These are phyloP conservation scores for Violaceomyces palustris DNA, from an alignment of 1,284 basidiomycete species.

Conservation along the genomic window DNA sequence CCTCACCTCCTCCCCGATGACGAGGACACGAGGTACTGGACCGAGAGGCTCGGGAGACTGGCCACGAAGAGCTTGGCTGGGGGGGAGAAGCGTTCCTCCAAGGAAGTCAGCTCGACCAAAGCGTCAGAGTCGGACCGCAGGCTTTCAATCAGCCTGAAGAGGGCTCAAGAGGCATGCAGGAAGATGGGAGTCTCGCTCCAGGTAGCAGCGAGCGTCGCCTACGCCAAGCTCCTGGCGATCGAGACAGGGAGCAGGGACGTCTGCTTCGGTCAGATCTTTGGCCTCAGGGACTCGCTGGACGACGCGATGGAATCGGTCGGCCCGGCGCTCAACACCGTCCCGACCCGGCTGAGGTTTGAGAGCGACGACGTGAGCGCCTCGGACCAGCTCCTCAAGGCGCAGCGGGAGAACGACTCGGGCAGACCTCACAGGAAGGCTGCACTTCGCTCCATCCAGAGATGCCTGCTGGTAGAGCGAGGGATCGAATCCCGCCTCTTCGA, in stretches of 20 bases:
- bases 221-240: slow-evolving; percentile 33
- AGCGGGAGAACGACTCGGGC: slow-evolving; percentile 28
- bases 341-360: slow-evolving; percentile 26
- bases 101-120: too few relatives aligned
- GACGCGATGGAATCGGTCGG: slow-evolving; percentile 38
- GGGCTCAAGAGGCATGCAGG: slow-evolving; percentile 13
- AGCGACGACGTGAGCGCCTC: slow-evolving; percentile 3
- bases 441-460: slow-evolving; percentile 29
- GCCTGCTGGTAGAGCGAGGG: slow-evolving; percentile 5
- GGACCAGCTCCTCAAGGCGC: slow-evolving; percentile 13
- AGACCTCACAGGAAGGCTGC: slow-evolving; percentile 36
- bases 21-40: slow-evolving; percentile 29
- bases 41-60: slow-evolving; percentile 4
- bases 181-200: slow-evolving; percentile 29
- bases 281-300: slow-evolving; percentile 27
- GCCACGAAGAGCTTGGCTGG: too few relatives aligned
- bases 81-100: too few relatives aligned
- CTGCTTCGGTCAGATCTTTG: slow-evolving; percentile 46
- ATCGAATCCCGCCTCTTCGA: slow-evolving; percentile 27
- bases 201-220: slow-evolving; percentile 38
- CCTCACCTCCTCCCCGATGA: slow-evolving; percentile 29
- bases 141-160: slow-evolving; percentile 4
- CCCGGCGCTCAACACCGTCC: slow-evolving; percentile 45
- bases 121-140: slow-evolving; percentile 4
- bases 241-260: slow-evolving; percentile 25